Evolutionary conservation across 2,329 filamentous ascomycete genomes (phyloP).

Genomic region (Hypoxylon sp.): DNA sequence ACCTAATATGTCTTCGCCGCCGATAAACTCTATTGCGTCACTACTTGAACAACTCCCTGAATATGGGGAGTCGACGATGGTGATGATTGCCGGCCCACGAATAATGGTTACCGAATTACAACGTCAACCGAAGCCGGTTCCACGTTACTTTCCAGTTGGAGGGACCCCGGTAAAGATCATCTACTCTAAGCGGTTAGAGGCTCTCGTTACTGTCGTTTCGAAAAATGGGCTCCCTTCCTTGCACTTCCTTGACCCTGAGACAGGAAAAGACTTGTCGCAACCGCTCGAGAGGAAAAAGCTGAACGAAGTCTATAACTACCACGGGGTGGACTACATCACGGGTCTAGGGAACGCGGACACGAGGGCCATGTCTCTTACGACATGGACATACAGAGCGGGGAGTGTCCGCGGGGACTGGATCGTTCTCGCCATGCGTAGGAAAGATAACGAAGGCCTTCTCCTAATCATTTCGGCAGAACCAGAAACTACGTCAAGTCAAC

Average conservation of each 20-base stretch:
- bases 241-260: constrained; percentile 70
- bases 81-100: constrained; percentile 65
- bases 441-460: constrained; percentile 63
- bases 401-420: constrained; percentile 74
- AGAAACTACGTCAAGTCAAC: constrained; percentile 43
- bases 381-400: constrained; percentile 38
- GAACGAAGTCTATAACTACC: constrained; percentile 53
- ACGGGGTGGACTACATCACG: constrained; percentile 64
- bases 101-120: constrained; percentile 70
- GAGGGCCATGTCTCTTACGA: constrained; percentile 59
- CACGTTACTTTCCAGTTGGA: constrained; percentile 48
- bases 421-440: constrained; percentile 67
- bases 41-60: constrained; percentile 60
- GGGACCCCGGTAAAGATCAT: constrained; percentile 68
- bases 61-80: constrained; percentile 60
- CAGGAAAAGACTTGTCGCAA: constrained; percentile 66
- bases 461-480: constrained; percentile 68
- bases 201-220: constrained; percentile 67
- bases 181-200: constrained; percentile 68
- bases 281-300: constrained; percentile 52
- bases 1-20: constrained; percentile 61
- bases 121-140: constrained; percentile 52
- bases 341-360: constrained; percentile 69
- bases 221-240: constrained; percentile 63
- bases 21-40: constrained; percentile 64